Conservation (phyloP, 2,329 filamentous ascomycete species). For the Cladosporium phlei region DNA sequence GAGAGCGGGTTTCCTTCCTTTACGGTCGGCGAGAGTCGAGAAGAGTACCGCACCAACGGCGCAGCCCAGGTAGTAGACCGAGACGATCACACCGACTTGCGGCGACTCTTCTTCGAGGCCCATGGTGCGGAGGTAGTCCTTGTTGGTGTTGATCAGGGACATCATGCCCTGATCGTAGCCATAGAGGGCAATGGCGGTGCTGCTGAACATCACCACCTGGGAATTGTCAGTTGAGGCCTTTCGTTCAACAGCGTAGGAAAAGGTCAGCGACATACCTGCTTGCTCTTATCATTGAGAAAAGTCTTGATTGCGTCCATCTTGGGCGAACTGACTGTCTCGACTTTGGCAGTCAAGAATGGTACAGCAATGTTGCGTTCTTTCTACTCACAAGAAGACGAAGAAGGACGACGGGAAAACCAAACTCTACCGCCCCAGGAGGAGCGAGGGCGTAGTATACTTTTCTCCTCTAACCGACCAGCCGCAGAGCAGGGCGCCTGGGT, state of each 20-base stretch:
- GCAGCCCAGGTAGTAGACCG: conserved; percentile 60
- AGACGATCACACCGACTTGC: conserved; percentile 56
- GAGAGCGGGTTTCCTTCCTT: conserved; percentile 53
- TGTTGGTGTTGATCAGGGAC: conserved; percentile 52
- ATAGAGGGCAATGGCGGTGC: conserved; percentile 52
- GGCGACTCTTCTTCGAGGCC: conserved; percentile 47
- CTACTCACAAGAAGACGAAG: too few relatives aligned
- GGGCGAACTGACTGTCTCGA: not conserved
- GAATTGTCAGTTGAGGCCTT: conserved; percentile 13
- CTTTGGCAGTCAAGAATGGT: too few relatives aligned
- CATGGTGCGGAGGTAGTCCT: conserved; percentile 55
- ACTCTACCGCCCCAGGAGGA: too few relatives aligned
- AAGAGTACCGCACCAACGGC: conserved; percentile 54
- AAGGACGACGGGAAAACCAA: too few relatives aligned
- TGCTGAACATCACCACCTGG: conserved; percentile 50
- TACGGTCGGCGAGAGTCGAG: conserved; percentile 50
- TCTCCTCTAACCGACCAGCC: too few relatives aligned
- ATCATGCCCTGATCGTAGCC: conserved; percentile 45
- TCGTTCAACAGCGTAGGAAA: not conserved
- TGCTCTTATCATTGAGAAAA: conserved; percentile 26
- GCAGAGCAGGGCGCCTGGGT: too few relatives aligned
- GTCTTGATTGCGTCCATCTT: conserved; percentile 22
- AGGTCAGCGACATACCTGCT: conserved; percentile 18
- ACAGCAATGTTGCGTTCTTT: too few relatives aligned
- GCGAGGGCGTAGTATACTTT: too few relatives aligned